Evolutionary conservation across 495 filamentous ascomycete genomes (phyloP), one percentile per base, ranked within the genome.

Genomic region (Lepraria neglecta): DNA sequence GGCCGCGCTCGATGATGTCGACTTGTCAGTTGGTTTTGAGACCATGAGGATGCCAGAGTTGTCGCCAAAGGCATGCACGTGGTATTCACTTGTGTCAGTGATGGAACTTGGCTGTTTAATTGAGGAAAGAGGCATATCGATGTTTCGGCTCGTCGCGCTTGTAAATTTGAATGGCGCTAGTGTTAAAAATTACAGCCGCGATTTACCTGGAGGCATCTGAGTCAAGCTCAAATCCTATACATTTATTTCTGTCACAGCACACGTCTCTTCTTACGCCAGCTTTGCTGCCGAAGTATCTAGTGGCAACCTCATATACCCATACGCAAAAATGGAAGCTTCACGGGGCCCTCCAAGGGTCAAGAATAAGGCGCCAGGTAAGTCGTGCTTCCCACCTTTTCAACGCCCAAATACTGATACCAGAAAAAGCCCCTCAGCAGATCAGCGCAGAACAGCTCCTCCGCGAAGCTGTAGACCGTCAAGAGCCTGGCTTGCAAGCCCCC

Each of bases 401-500:
- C 19, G 46, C 33, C 48, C 43, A 44, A n/a, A 28, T 61, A 47
- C 52, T 59, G 30, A 59, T 53, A 44, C 19, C 30, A 24, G 35
- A 17, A 12, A 7, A 24, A 56, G 88, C 86, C 73, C 86, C 87
- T 24, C 77, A 87, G 58, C 92, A 97, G 78, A 95, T 97, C 69
- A 91, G 87, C 60, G 94, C 94, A 65, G 94, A 98, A 77, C 94
- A 98, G 79, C 85, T 98, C 64, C 89, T 98, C 56, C 88, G 94
- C 56, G 94, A 98, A 77, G 94, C 94, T 64, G 95, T 98, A 72
- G 95, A 98, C 75, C 87, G 95, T 58, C 94, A 97, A 78, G 94
- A 98, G 72, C 85, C 86, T 28, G 84, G 82, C 48, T 76, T 97
- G 47, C 87, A 95, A 70, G 89, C 89, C 24, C 94, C 94, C 14